Evolutionary conservation across 495 filamentous ascomycete species (phyloP).

Genomic region (Aspergillus wentii): DNA sequence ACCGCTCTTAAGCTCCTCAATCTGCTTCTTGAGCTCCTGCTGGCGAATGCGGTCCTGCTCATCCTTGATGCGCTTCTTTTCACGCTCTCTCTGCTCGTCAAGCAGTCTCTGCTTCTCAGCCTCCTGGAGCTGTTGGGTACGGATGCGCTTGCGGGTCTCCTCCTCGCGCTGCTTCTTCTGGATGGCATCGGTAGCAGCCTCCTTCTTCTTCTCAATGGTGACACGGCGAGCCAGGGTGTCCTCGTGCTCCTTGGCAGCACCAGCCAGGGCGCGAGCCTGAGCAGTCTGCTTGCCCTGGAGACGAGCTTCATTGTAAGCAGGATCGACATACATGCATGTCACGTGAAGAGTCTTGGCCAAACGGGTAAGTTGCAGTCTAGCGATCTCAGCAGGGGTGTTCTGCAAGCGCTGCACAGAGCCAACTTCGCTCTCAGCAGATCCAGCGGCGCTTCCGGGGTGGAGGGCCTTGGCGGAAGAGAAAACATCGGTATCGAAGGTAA

Average conservation of each 20-base stretch:
- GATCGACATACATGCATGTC: conserved; percentile 92
- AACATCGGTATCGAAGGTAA: conserved; percentile 96
- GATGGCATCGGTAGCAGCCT: conserved; percentile 77
- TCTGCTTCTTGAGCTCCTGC: conserved; percentile 91
- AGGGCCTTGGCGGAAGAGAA: conserved; percentile 95
- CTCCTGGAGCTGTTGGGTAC: conserved; percentile 79
- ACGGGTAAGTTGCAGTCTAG: conserved; percentile 87
- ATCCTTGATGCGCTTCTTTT: conserved; percentile 79
- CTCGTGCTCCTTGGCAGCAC: conserved; percentile 85
- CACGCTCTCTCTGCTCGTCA: conserved; percentile 86
- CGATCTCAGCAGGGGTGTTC: conserved; percentile 96
- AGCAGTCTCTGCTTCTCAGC: conserved; percentile 82
- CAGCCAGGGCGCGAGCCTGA: conserved; percentile 72
- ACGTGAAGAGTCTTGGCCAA: conserved; percentile 87
- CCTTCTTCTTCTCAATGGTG: conserved; percentile 94
- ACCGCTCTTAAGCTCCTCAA: conserved; percentile 89
- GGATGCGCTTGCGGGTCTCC: conserved; percentile 74
- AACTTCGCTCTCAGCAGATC: conserved; percentile 82
- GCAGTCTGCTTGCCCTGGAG: conserved; percentile 75
- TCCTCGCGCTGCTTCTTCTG: conserved; percentile 89
- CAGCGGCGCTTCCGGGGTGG: conserved; percentile 76
- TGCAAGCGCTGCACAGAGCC: conserved; percentile 90
- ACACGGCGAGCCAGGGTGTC: conserved; percentile 85
- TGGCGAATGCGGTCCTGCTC: conserved; percentile 89
- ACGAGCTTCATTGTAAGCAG: conserved; percentile 74